These are phyloP conservation scores for Dothideomycetes sp. DNA, from an alignment of 2,329 filamentous ascomycete genomes.

Conservation along the genomic window DNA sequence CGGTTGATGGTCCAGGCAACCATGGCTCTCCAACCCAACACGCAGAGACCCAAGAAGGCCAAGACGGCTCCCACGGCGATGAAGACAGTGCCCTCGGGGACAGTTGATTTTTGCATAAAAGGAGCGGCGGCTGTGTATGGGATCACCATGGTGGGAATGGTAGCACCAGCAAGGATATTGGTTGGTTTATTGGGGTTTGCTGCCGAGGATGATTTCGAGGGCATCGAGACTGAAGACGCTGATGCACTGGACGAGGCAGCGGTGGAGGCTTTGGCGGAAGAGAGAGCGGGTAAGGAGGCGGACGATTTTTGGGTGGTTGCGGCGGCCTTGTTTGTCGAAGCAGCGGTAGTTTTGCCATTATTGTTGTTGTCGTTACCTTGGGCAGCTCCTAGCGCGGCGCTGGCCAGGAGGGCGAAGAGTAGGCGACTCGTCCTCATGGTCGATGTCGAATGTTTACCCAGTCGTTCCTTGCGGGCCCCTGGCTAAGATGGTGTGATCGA, in stretches of 20 bases:
- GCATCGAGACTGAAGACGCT: not conserved
- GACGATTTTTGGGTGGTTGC: too few species aligned
- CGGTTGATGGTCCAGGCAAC: constrained; percentile 88
- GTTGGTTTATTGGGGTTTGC: too few species aligned
- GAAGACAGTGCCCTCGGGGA: constrained; percentile 91
- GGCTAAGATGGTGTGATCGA: not conserved
- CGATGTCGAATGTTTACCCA: constrained; percentile 6
- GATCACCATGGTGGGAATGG: constrained; percentile 61
- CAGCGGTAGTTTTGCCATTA: not conserved
- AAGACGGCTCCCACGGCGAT: constrained; percentile 86
- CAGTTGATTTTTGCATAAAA: constrained; percentile 78
- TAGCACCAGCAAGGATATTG: constrained; percentile 47
- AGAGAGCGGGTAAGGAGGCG: not conserved
- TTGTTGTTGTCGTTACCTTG: too few species aligned
- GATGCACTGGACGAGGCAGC: not conserved
- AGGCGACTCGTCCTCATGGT: constrained; percentile 4
- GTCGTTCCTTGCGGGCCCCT: not conserved
- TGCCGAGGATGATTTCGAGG: not conserved
- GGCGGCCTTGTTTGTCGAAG: not conserved
- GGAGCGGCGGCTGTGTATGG: constrained; percentile 78
- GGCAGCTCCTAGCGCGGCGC: constrained; percentile 5
- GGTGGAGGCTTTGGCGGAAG: not conserved
- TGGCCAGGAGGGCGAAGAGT: constrained; percentile 1
- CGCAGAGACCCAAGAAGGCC: constrained; percentile 69
- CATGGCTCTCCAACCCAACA: constrained; percentile 79